Evolutionary conservation across 768 basidiomycete genomes (phyloP).

Genomic region (Tremella fuciformis): DNA sequence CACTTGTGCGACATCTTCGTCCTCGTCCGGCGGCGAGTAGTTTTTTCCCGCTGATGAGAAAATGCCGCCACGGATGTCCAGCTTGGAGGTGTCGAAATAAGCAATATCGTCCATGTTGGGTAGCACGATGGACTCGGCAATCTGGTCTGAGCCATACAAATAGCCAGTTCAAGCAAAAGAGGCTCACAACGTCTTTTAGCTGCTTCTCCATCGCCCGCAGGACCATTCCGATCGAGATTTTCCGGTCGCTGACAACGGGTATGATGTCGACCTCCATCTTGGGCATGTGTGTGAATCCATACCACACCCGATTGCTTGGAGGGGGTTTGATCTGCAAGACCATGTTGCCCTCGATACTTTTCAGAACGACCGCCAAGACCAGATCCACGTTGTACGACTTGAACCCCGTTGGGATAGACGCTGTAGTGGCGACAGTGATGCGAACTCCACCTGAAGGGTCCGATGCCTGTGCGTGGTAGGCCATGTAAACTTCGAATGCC

Average conservation of each 20-base stretch:
- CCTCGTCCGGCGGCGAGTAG: constrained; percentile 4
- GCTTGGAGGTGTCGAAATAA: constrained; percentile 73
- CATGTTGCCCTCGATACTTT: constrained; percentile 86
- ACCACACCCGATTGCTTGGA: constrained; percentile 93
- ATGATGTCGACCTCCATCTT: constrained; percentile 84
- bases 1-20: neutral
- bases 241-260: constrained; percentile 89
- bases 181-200: constrained; percentile 76
- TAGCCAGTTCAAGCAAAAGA: neutral
- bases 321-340: constrained; percentile 81
- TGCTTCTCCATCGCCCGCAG: constrained; percentile 82
- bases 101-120: constrained; percentile 98
- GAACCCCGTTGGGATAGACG: constrained; percentile 77
- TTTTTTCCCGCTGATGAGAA: constrained; percentile 69
- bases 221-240: constrained; percentile 92
- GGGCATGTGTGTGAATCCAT: constrained; percentile 79
- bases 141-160: constrained; percentile 57
- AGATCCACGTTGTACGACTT: constrained; percentile 87
- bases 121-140: constrained; percentile 87
- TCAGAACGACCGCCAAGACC: constrained; percentile 79
- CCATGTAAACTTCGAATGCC: constrained; percentile 75
- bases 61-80: constrained; percentile 77
- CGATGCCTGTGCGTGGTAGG: constrained; percentile 45
- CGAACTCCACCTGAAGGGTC: constrained; percentile 79
- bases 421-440: constrained; percentile 84